Percentiles rank a stretch among this genome's conserved stretches.
phyloP scores from a whole-genome alignment of 768 basidiomycete species.

The Mycena indigotica region DNA sequence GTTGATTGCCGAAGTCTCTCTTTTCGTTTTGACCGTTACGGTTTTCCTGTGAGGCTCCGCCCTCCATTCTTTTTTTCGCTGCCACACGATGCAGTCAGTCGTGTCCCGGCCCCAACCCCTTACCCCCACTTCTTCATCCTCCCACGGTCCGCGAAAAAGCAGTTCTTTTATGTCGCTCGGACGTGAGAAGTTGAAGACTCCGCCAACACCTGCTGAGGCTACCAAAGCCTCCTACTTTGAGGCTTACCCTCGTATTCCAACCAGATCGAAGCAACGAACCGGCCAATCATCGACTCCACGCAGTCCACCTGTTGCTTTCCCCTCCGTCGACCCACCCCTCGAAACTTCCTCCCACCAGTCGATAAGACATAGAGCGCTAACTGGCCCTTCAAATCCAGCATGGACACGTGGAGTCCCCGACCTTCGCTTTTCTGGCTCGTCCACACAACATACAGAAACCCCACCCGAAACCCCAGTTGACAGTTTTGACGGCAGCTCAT shows the following conservation, averaged over 20 bases:
- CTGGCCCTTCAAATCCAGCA: conserved; percentile 49
- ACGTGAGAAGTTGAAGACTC: conserved; percentile 48
- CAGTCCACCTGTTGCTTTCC: conserved; percentile 43
- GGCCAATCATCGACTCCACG: conserved; percentile 23
- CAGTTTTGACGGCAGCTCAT: conserved; percentile 38
- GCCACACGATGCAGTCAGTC: conserved; percentile 10
- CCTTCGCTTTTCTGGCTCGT: conserved; percentile 67
- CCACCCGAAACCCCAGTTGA: conserved; percentile 73
- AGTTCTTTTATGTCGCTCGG: conserved; percentile 60
- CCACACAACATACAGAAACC: conserved; percentile 68
- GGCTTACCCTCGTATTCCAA: conserved; percentile 43
- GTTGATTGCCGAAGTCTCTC: neutral
- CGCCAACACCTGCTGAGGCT: conserved; percentile 25
- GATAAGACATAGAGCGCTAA: conserved; percentile 48
- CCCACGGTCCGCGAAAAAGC: conserved; percentile 53
- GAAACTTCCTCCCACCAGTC: conserved; percentile 29
- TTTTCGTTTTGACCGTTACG: neutral
- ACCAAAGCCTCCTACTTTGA: conserved; percentile 46
- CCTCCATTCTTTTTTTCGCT: conserved; percentile 1
- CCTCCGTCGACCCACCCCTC: conserved; percentile 37
- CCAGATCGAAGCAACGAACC: conserved; percentile 31
- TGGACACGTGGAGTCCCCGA: conserved; percentile 39
- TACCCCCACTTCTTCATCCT: conserved; percentile 42
- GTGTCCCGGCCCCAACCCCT: neutral
- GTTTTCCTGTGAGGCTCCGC: neutral